Base-by-base conservation (phyloP, 305 asterid species). In the Fraxinus xanthoxyloides region DNA sequence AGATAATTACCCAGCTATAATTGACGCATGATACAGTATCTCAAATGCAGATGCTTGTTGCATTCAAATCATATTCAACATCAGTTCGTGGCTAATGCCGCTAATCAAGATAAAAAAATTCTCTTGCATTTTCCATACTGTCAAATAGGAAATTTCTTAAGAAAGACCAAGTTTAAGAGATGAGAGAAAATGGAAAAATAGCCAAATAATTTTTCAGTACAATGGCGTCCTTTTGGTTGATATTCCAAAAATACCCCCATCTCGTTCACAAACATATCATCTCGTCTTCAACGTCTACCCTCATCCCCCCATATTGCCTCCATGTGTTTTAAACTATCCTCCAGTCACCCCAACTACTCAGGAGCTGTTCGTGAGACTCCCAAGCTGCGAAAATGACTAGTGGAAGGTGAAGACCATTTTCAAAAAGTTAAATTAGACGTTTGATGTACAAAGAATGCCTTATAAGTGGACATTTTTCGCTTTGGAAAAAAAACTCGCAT, bases 1-100 rank as follows among this genome's bases (percentile, higher is more conserved):
- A 77, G 61, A 79, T 48, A 51, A 56, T 77, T 78, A 69, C 35
- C 79, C 75, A 77, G 73, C 82, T 80, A 73, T 84, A 65, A 56
- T 43, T 81, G 84, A 30, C 79, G 46, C 40, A 43, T 43, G 78
- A 10, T 75, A 74, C 43, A 77, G 74, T 35, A 77, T 82, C 81
- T 84, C 40, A 80, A 12, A 84, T 48, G 32, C 65, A 65, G 34
- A 40, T 17, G 12, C 32, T 54, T 7, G 83, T 12, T 17, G 72
- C 72, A 63, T 80, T 75, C 28, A 15, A 34, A 67, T 79, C 69
- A 79, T 51, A 84, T 67, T 75, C 77, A 81, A 79, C 69, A 79
- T 63, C 70, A 82, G 56, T 75, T 72, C 51, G 80, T 74, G 48
- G 74, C 63, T n/a, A 30, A 40, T 67, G n/a, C n/a, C n/a, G 75